phyloP scores from a whole-genome alignment of 306 rosid genomes.

The Trifolium pratense region DNA sequence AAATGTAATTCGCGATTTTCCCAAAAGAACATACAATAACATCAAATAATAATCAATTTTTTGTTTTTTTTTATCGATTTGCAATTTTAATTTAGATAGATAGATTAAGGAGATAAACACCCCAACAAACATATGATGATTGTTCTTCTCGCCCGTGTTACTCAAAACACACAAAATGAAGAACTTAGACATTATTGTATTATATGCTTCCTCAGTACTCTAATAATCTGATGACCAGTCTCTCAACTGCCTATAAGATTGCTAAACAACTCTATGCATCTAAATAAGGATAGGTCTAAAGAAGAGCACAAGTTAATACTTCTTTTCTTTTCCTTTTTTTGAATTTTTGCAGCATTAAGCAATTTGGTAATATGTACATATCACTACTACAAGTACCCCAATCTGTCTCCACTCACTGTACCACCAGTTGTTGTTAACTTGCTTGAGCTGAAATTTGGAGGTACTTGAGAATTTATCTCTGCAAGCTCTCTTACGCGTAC shows the following conservation, averaged over 20 bases:
- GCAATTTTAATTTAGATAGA: no score
- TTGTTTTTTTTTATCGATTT: no score
- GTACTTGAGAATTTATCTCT: slow-evolving; percentile 74
- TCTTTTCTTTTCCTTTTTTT: neutral
- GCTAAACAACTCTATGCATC: slow-evolving; percentile 41
- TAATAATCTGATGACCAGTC: slow-evolving; percentile 38
- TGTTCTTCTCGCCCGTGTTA: no score
- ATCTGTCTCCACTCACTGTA: slow-evolving; percentile 51
- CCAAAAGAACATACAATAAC: no score
- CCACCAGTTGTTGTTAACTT: slow-evolving; percentile 53
- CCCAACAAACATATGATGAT: no score
- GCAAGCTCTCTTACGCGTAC: slow-evolving; percentile 89
- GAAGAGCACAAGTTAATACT: slow-evolving; percentile 40
- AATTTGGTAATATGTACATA: slow-evolving; percentile 67
- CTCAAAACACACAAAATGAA: slow-evolving; percentile 26
- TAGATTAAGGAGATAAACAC: no score
- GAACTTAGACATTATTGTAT: slow-evolving; percentile 37
- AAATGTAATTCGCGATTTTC: no score
- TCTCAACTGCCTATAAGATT: slow-evolving; percentile 41
- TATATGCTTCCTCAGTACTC: slow-evolving; percentile 29
- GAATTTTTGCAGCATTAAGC: slow-evolving; percentile 30
- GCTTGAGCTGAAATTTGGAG: slow-evolving; percentile 61
- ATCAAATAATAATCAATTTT: no score
- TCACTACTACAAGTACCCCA: slow-evolving; percentile 73
- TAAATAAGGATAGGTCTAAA: slow-evolving; percentile 43